Evolutionary conservation across 768 basidiomycete species (phyloP).

Genomic region (Chiua virens): DNA sequence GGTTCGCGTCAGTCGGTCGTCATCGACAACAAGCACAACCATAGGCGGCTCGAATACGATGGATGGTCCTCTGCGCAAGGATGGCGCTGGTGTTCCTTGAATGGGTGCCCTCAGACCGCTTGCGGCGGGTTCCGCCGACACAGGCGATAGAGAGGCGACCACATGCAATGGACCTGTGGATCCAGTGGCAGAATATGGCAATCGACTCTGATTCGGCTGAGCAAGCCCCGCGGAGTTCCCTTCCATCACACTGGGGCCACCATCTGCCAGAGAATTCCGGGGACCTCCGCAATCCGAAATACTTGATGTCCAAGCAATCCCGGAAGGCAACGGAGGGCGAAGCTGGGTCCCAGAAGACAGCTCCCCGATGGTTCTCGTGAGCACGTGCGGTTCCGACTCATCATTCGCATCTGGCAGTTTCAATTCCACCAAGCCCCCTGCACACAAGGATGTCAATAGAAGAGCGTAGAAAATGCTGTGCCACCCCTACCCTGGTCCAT

Average conservation of each 20-base stretch:
- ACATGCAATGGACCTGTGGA: background rate
- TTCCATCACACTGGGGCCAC: constrained; percentile 1
- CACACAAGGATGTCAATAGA: background rate
- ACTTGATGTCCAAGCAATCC: background rate
- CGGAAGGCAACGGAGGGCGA: constrained; percentile 18
- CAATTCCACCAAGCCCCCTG: constrained; percentile 61
- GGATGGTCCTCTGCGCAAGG: constrained; percentile 9
- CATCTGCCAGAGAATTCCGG: background rate
- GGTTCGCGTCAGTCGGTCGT: constrained; percentile 76
- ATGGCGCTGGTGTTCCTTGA: constrained; percentile 9
- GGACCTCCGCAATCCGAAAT: background rate
- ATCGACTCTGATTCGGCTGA: background rate
- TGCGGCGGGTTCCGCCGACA: constrained; percentile 6
- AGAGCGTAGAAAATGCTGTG: background rate
- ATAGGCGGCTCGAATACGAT: constrained; percentile 49
- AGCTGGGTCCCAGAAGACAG: constrained; percentile 39
- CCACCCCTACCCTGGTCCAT: constrained; percentile 59
- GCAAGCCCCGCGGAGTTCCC: constrained; percentile 1
- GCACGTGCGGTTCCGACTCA: constrained; percentile 30
- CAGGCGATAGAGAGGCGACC: background rate
- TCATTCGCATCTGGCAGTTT: constrained; percentile 42
- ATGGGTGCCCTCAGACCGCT: constrained; percentile 11
- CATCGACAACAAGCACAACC: constrained; percentile 78
- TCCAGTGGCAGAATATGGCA: constrained; percentile 4
- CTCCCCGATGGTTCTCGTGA: constrained; percentile 45